Percentiles rank a stretch among this genome's conserved stretches.
Conservation (phyloP, 495 filamentous ascomycete species). For the Delitschia confertaspora region DNA sequence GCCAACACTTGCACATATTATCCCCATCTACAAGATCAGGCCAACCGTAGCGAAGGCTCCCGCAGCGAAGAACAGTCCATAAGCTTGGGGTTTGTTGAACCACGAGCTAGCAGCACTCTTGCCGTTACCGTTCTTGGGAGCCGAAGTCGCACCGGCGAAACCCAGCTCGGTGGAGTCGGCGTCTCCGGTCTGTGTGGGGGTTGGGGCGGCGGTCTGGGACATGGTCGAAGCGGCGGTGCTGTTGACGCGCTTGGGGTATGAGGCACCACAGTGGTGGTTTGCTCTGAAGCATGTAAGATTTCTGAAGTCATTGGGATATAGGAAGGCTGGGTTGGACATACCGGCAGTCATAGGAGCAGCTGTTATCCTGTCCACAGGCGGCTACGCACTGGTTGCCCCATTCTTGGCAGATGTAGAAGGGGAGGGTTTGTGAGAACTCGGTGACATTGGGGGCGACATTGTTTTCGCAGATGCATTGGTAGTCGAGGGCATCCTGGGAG, state of each 20-base stretch:
- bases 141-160: constrained; percentile 15
- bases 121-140: too few species aligned
- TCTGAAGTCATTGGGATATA: background rate
- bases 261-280: constrained; percentile 73
- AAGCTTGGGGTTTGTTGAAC: too few species aligned
- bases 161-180: constrained; percentile 20
- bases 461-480: constrained; percentile 68
- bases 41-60: too few species aligned
- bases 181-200: constrained; percentile 29
- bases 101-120: too few species aligned
- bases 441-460: constrained; percentile 62
- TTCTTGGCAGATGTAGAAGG: constrained; percentile 73
- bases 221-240: constrained; percentile 43
- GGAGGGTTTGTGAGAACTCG: constrained; percentile 77
- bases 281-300: constrained; percentile 20
- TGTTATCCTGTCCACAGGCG: constrained; percentile 49
- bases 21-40: too few species aligned
- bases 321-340: constrained; percentile 3
- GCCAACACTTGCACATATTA: too few species aligned
- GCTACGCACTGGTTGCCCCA: constrained; percentile 61
- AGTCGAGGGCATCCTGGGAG: constrained; percentile 54
- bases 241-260: constrained; percentile 56
- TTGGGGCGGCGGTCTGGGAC: constrained; percentile 36
- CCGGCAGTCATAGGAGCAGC: constrained; percentile 57
- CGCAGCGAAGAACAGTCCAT: too few species aligned